Evolutionary conservation across 2,329 filamentous ascomycete genomes (phyloP), one percentile per base, ranked within the genome.

Genomic region (Sclerotinia minor): DNA sequence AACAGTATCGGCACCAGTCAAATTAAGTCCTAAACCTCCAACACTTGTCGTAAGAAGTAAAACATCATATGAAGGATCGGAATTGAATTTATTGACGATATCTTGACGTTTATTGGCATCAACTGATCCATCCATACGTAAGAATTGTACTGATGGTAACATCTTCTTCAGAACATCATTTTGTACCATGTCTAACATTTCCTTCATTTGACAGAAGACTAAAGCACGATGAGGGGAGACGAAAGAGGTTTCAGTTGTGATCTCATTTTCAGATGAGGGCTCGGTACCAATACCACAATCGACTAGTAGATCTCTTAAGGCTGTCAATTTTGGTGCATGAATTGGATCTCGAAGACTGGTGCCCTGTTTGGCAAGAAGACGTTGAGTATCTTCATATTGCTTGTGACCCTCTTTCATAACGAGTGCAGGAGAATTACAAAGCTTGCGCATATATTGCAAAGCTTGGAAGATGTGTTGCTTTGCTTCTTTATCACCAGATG

Each of bases 381-480:
- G 87, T 78, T 96, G 93, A 5, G 94, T 94, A 24, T 94, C 89
- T 21, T 92, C 91, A 78, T 97, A 99, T 71, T 95, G 87, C 76
- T 90, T 92, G 79, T 96, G 94, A 24, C 89, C 92, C 64, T 95
- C 93, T 76, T 97, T 98, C 84, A 99, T 92, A 13, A 99, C 95
- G 72, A 99, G 84, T 0, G 95, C 93, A 0, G 95, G 95, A 3
- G 95, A 97, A 78, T 99, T 99, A 85, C 95, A 99, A 7, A 99
- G 87, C 81, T 98, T 98, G 70, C 96, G 92, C 96, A 99, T 99
- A 80, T 99, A 99, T 78, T 99, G 96, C 55, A 99, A 81, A 5
- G 96, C 95, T 78, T 98, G 94, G 90, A 99, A 99, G 73, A 99
- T 99, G 79, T 99, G 95, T 78, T 96, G 92, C 79, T 99, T 99